Evolutionary conservation across 352 stramenopile species (phyloP), one percentile per base, ranked within the genome.

Genomic region (Elongisporangium undulatum): DNA sequence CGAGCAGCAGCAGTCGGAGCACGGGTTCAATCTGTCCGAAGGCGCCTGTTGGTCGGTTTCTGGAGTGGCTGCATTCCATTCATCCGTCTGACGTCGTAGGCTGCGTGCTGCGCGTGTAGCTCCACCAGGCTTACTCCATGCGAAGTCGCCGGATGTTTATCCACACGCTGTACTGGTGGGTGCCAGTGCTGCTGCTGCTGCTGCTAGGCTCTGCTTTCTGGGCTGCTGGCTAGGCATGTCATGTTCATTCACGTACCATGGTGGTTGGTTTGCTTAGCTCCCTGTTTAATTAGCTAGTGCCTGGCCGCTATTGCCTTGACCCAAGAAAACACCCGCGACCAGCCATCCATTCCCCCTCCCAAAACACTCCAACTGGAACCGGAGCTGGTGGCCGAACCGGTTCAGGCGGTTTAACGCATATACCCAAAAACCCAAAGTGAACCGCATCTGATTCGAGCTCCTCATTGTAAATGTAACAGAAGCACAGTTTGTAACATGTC

Each of bases 201-300:
- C 29, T 41, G 29, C 29, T 41, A 41, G 29, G 29, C 29, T 41
- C 29, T 41, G 29, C 29, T 41, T 9, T 41, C 29, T 41, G 29
- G 29, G 29, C 29, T 15, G n/a, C n/a, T n/a, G n/a, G 29, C 29
- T 41, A 41, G 29, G 29, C 29, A 41, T 15, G 29, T 41, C 29
- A 41, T n/a, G n/a, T 41, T 41, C 29, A 41, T 41, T 41, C 29
- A 41, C 29, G 29, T 92, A 92, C 82, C 82, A 92, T 92, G 78
- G 76, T 89, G 76, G 66, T 77, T 87, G 74, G 72, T 88, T 78
- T 74, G 74, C 73, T 77, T 82, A 84, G 75, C 77, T 92, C 79
- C 79, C 82, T 90, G 79, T 90, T 88, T 80, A 83, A 91, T 75
- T 77, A 74, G 75, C 75, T 84, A 85, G 66, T 85, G 72, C 63